These are phyloP conservation scores for Neurospora sp. DNA, from an alignment of 495 filamentous ascomycete species.

Conservation along the genomic window DNA sequence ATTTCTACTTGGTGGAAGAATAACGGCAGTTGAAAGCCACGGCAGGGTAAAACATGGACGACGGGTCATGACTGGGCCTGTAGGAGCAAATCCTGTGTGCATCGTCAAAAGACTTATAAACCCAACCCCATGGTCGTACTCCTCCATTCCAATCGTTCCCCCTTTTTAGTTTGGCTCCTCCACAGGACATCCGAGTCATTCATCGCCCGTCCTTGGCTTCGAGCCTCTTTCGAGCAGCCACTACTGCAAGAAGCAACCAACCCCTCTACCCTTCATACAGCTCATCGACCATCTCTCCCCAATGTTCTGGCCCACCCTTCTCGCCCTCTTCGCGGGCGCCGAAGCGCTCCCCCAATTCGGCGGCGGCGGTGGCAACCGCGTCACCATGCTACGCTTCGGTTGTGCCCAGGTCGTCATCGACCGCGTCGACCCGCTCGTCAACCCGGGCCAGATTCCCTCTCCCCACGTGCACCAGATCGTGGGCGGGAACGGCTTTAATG, in stretches of 20 bases:
- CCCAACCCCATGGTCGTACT: background rate
- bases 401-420: slow-evolving; percentile 36
- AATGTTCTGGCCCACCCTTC: slow-evolving; percentile 30
- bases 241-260: background rate
- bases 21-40: slow-evolving; percentile 1
- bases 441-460: slow-evolving; percentile 29
- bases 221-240: background rate
- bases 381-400: slow-evolving; percentile 39
- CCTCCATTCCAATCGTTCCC: background rate
- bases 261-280: background rate
- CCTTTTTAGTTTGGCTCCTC: background rate
- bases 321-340: slow-evolving; percentile 26
- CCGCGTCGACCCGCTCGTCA: slow-evolving; percentile 33
- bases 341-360: slow-evolving; percentile 30
- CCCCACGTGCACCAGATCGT: slow-evolving; percentile 36
- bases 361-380: slow-evolving; percentile 15
- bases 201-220: background rate
- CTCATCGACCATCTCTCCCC: background rate
- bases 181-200: background rate
- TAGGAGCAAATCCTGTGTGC: too few relatives aligned
- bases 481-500: slow-evolving; percentile 33
- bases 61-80: too few relatives aligned
- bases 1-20: background rate
- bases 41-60: background rate
- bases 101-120: background rate